Evolutionary conservation across 2,329 filamentous ascomycete species (phyloP), one percentile per base, ranked within the genome.

Genomic region (Arthroderma uncinatum): DNA sequence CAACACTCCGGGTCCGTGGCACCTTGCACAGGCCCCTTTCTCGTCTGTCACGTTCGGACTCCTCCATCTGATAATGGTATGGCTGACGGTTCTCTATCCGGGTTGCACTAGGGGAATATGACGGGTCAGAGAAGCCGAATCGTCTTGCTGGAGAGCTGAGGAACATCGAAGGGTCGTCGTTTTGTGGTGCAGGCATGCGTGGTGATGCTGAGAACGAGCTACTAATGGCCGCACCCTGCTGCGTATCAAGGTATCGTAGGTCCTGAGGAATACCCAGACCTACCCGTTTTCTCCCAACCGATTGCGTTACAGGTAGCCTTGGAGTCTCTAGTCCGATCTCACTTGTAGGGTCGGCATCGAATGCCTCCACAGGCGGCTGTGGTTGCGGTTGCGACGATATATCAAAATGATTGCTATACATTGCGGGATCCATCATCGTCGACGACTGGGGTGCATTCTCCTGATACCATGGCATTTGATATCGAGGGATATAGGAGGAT

Each of bases 401-500:
- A 55, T 62, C 63, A 34, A 68, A 67, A 36, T 63, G 59, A 56
- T 67, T 63, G 21, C 59, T 55, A 53, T 57, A 62, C 14, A 54
- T 60, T 9, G 56, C 62, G 4, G 62, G 56, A 21, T 63, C 58
- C 33, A 64, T 36, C 30, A 62, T 59, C 12, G 19, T 48, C 10
- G 58, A 57, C 4, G 44, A 58, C 2, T 63, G 63, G 21, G 64
- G 63, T 10, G 64, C 69, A 2, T 71, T 67, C 33, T 70, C 69
- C 55, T 74, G 66, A 48, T 78, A 76, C 74, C 76, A 78, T 57
- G 79, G 75, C 19, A 80, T 66, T 54, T 75, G 73, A 39, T 78
- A 72, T 55, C 82, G 80, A 33, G 80, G 77, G 60, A 79, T 77
- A 53, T 78, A 74, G 5, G 33, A 36, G n/a, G 79, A 80, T 8